Percentiles rank a stretch among this genome's conserved stretches.
Evolutionary conservation across 345 rosid species (phyloP).

Genomic region (Salix suchowensis): DNA sequence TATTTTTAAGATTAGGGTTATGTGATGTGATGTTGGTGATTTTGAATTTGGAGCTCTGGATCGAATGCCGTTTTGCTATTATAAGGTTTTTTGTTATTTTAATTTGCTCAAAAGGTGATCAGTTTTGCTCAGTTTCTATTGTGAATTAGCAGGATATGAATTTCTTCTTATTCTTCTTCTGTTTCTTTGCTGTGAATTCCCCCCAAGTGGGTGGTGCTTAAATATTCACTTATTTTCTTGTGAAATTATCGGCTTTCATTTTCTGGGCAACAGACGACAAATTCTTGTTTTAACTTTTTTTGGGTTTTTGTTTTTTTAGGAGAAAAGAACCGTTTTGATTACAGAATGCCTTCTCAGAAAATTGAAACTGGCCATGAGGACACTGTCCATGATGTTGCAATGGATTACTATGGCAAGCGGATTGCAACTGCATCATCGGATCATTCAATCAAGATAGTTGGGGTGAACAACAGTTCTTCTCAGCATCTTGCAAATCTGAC

Average conservation of each 20-base stretch:
- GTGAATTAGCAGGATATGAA: neutral
- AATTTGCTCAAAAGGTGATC: neutral
- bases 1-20: neutral
- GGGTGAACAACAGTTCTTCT: conserved; percentile 26
- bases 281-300: neutral
- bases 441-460: conserved; percentile 23
- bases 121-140: neutral
- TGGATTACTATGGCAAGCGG: conserved; percentile 37
- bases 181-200: neutral
- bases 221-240: neutral
- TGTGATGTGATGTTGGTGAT: neutral
- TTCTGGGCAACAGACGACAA: neutral
- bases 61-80: neutral
- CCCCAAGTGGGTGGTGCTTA: neutral
- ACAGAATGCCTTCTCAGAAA: conserved; percentile 27
- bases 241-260: neutral
- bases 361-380: conserved; percentile 33
- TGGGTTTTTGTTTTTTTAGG: neutral
- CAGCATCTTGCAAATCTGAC: conserved; percentile 16
- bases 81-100: neutral
- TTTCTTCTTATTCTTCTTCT: neutral
- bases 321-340: neutral
- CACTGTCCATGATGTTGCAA: conserved; percentile 29
- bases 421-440: conserved; percentile 29
- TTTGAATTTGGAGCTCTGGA: neutral